Conservation (phyloP, 768 basidiomycete genomes). For the button mushroom (Agaricus bisporus) region DNA sequence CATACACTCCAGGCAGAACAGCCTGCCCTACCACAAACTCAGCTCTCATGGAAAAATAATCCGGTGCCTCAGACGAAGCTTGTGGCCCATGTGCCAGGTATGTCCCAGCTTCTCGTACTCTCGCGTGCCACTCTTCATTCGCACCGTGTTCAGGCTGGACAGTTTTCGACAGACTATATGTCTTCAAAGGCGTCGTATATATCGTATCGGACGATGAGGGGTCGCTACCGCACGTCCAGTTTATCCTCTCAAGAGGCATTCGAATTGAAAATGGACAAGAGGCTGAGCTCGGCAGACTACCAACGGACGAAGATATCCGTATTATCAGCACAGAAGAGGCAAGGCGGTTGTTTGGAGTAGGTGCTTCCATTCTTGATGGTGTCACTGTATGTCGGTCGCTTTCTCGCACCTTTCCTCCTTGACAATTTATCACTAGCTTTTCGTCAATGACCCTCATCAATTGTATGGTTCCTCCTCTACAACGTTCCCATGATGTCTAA, state of each 20-base stretch:
- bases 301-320: slow-evolving; percentile 73
- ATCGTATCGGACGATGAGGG: slow-evolving; percentile 73
- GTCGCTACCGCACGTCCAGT: slow-evolving; percentile 54
- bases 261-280: slow-evolving; percentile 52
- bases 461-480: slow-evolving; percentile 38
- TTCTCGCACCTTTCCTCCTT: background rate
- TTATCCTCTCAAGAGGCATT: slow-evolving; percentile 67
- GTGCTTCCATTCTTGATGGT: slow-evolving; percentile 75
- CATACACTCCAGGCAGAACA: slow-evolving; percentile 12
- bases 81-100: slow-evolving; percentile 73
- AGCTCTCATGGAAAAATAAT: slow-evolving; percentile 32
- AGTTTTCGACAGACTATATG: slow-evolving; percentile 77
- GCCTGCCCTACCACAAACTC: slow-evolving; percentile 17
- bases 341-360: slow-evolving; percentile 57
- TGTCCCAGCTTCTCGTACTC: slow-evolving; percentile 11
- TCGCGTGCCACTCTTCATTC: background rate
- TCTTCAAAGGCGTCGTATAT: slow-evolving; percentile 76
- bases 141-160: slow-evolving; percentile 69
- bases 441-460: slow-evolving; percentile 82
- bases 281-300: slow-evolving; percentile 53
- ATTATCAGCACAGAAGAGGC: slow-evolving; percentile 70
- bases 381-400: slow-evolving; percentile 43
- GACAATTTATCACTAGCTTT: slow-evolving; percentile 41
- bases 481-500: background rate
- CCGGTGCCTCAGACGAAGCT: slow-evolving; percentile 56